Percentiles rank a stretch among this genome's conserved stretches.
Evolutionary conservation across 257 asterid species (phyloP).

Genomic region (Ligustrum vulgare): DNA sequence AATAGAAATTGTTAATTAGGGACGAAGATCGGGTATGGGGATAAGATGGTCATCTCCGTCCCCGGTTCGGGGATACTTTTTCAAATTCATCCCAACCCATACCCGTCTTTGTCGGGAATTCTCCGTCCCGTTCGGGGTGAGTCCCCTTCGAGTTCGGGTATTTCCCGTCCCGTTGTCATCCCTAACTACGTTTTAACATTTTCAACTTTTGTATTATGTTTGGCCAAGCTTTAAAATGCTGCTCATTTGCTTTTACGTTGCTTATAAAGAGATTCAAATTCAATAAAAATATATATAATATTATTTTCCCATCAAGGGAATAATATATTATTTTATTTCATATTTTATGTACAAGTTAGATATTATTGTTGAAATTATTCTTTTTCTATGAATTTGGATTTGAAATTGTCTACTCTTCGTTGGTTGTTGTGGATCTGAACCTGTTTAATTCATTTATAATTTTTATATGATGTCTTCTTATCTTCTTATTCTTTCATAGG

Average conservation of each 20-base stretch:
- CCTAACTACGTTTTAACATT: neutral
- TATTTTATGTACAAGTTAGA: constrained; percentile 12
- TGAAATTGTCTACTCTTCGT: constrained; percentile 20
- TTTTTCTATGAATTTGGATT: neutral
- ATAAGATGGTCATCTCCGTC: no score
- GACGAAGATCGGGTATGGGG: no score
- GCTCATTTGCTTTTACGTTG: no score
- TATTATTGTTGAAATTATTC: constrained; percentile 5
- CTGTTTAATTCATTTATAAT: neutral
- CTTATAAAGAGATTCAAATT: neutral
- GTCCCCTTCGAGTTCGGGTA: no score
- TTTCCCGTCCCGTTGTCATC: no score
- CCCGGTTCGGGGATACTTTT: no score
- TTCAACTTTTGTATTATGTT: neutral
- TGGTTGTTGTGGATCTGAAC: neutral
- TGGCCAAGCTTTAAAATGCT: neutral
- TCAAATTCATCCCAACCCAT: no score
- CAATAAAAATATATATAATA: neutral
- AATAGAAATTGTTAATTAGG: no score
- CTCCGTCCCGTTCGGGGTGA: no score
- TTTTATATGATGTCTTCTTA: neutral
- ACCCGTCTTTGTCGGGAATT: no score
- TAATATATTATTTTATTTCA: no score
- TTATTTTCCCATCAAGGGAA: neutral
- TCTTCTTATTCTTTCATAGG: neutral